Evolutionary conservation across 768 basidiomycete genomes (phyloP), one percentile per base, ranked within the genome.

Genomic region (Mycena floridula): DNA sequence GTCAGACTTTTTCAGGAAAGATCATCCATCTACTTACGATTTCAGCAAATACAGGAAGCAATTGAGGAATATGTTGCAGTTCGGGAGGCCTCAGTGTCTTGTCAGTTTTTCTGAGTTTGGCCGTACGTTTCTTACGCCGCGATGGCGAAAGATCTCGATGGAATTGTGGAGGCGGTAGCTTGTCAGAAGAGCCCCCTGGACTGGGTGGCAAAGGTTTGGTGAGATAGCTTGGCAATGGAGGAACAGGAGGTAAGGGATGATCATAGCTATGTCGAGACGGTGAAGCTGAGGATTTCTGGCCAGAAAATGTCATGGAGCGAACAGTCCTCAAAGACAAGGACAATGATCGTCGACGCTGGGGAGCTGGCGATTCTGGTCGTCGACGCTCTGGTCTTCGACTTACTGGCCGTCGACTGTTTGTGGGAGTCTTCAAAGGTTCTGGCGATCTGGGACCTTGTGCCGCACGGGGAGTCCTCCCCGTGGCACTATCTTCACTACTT

Each of bases 21-120:
- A n/a, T n/a, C n/a, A n/a, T n/a, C n/a, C n/a, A n/a, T n/a, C 22
- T 15, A 65, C 81, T 57, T 49, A 96, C 93, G 76, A 97, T 81
- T 67, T 98, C 96, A 36, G 85, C 76, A 60, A 98, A 97, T 22
- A 98, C 54, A 2, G 95, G 92, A 27, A 96, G 67, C 18, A 99
- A 61, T 48, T 80, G 72, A n/a, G 89, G 85, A 42, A 98, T 78
- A 55, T 84, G 75, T 38, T 70, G 65, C 38, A 97, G 68, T 42
- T 88, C 81, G 2, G 96, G 96, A 36, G 85, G 82, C 51, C 80
- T 76, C 36, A 87, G 61, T 7, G 66, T 55, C 36, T 66, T 62
- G 2, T 57, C 48, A 20, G 60, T 59, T 49, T 69, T 74, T 62
- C 77, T 84, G 60, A 65, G 65, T 46, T 65, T 69, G 54, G 64